Base-by-base conservation (phyloP, 164 flowering plant genomes). In the Berberis thunbergii region DNA sequence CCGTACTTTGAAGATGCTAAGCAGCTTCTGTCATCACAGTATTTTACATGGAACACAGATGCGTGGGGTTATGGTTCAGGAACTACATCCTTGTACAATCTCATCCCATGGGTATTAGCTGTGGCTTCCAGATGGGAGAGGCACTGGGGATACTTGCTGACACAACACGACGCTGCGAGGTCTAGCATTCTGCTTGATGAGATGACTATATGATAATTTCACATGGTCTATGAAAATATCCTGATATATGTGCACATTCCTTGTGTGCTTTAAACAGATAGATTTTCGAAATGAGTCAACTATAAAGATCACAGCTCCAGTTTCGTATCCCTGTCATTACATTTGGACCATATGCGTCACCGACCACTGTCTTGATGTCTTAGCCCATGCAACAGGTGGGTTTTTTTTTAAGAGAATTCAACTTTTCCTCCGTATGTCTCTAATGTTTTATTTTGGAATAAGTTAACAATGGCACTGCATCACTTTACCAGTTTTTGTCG, bases 81-180 rank as follows among this genome's bases (percentile, higher is more conserved):
- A 76, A 92, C 93, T 39, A 88, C 91, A 57, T 86, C 96, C 43
- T 77, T 89, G 80, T 89, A 93, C 98, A 93, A 73, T 89, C 98
- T 13, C 98, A 93, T 79, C 96, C n/a, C 98, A 61, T 93, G 96
- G 98, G 93, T 92, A 60, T 77, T 93, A 44, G 96, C 86, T 69
- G 78, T 93, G n/a, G 74, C 86, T 89, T 72, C 93, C 91, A 44
- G 80, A 66, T 78, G 98, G n/a, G 98, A 70, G 86, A 86, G 69
- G 84, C 98, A 64, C 49, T 87, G 1, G 98, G 98, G 57, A 72
- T 93, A 73, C 96, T 93, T 69, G 96, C 94, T 69, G 98, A 93
- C 70, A 89, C 98, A 69, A 87, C 96, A 59, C 61, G 70, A 44
- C 93, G 88, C 42, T 89, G 96, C 61, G 96, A 88, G 96, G 98